phyloP scores from a whole-genome alignment of 108 stramenopile species.

The Fragilaria crotonensis region DNA sequence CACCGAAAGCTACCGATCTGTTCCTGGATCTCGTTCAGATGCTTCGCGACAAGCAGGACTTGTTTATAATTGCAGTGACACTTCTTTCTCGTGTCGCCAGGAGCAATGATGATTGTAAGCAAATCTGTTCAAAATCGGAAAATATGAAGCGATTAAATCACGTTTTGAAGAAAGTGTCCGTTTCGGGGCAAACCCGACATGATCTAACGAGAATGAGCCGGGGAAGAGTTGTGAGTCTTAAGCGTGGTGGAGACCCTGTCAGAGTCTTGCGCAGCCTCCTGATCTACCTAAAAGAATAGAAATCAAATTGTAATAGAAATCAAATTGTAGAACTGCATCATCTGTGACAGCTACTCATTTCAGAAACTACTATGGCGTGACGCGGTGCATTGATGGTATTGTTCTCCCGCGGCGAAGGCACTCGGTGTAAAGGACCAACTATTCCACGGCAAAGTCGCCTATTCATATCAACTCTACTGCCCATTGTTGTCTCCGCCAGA shows the following conservation, averaged over 20 bases:
- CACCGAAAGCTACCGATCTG: constrained; percentile 34
- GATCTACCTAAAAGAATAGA: background rate
- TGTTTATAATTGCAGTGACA: constrained; percentile 22
- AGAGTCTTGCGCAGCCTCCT: background rate
- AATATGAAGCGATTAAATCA: constrained; percentile 43
- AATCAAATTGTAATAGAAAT: too few species aligned
- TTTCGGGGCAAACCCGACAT: background rate
- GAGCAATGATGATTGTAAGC: background rate
- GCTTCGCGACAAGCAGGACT: constrained; percentile 75
- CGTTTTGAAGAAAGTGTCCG: background rate
- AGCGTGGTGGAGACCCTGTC: background rate
- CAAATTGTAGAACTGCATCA: too few species aligned
- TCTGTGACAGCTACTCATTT: too few species aligned
- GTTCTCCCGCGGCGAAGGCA: too few species aligned
- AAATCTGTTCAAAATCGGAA: constrained; percentile 9
- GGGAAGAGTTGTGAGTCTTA: background rate
- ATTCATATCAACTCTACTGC: too few species aligned
- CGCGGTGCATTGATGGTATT: too few species aligned
- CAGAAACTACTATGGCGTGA: too few species aligned
- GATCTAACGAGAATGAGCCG: background rate
- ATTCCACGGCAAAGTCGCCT: too few species aligned
- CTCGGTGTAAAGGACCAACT: too few species aligned
- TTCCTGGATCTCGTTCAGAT: constrained; percentile 81
- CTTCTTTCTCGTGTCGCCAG: background rate
- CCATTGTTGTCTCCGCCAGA: constrained; percentile 14